Evolutionary conservation across 306 rosid species (phyloP).

Genomic region (Prunus armeniaca): DNA sequence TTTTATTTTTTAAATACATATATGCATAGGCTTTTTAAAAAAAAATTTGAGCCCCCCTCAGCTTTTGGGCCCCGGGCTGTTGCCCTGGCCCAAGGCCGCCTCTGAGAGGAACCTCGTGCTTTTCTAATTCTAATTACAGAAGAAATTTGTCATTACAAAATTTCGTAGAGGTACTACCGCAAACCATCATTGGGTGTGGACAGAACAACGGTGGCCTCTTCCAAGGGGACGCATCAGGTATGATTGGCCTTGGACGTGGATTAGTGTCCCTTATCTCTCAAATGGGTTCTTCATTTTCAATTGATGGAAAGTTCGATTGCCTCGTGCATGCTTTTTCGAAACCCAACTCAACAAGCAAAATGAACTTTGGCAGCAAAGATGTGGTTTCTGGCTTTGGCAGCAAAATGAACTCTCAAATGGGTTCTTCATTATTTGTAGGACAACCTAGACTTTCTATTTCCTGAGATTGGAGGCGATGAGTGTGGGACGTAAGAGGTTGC

Average conservation of each 20-base stretch:
- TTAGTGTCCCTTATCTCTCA: neutral
- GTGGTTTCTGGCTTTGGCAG: neutral
- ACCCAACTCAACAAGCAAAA: neutral
- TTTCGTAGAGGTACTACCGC: neutral
- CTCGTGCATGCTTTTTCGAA: neutral
- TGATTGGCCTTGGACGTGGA: neutral
- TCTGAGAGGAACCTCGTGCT: neutral
- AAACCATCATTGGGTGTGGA: neutral
- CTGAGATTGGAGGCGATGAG: neutral
- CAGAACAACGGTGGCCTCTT: neutral
- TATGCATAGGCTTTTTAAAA: too few relatives aligned
- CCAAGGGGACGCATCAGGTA: neutral
- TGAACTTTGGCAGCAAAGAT: neutral
- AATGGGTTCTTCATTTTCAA: neutral
- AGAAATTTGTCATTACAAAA: too few relatives aligned
- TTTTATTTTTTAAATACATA: too few relatives aligned
- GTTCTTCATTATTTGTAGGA: neutral
- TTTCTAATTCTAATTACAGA: neutral
- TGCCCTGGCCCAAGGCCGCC: too few relatives aligned
- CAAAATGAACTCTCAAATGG: too few relatives aligned
- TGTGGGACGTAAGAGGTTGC: neutral
- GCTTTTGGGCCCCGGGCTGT: too few relatives aligned
- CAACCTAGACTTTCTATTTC: neutral
- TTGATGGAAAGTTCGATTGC: neutral
- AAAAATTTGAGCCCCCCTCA: too few relatives aligned